These are phyloP conservation scores for Chlamydomonas reinhardtii DNA, from an alignment of 163 green algal genomes.

Conservation along the genomic window DNA sequence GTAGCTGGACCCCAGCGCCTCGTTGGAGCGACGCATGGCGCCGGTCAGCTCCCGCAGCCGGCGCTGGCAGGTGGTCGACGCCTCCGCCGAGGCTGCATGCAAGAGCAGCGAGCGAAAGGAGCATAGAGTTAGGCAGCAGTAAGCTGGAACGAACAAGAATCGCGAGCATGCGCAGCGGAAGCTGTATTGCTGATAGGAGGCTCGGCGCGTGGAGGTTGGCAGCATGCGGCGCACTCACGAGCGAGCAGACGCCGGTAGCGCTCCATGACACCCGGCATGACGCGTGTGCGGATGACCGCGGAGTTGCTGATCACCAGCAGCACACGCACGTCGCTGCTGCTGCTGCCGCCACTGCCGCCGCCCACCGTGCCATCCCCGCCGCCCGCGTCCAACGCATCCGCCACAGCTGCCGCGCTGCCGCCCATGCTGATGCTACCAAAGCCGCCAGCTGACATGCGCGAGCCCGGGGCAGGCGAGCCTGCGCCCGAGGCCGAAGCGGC, in stretches of 20 bases:
- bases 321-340: slow-evolving; percentile 36
- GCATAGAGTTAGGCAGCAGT: too few species aligned
- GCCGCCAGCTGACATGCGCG: too few species aligned
- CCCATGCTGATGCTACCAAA: neutral
- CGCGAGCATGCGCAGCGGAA: too few species aligned
- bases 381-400: neutral
- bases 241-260: slow-evolving; percentile 36
- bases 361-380: neutral
- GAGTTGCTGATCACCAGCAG: slow-evolving; percentile 48
- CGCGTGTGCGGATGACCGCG: slow-evolving; percentile 35
- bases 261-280: slow-evolving; percentile 41
- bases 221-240: neutral
- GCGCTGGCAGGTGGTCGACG: neutral
- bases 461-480: too few species aligned
- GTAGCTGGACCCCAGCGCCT: slow-evolving; percentile 43
- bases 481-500: neutral
- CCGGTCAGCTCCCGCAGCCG: slow-evolving; percentile 24
- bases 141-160: too few species aligned
- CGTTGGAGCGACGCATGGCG: slow-evolving; percentile 37
- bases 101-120: too few species aligned
- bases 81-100: slow-evolving; percentile 18
- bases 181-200: too few species aligned
- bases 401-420: neutral
- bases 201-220: too few species aligned
- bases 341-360: neutral